Evolutionary conservation across 2,329 filamentous ascomycete species (phyloP).

Genomic region (Phialocephala sp.): DNA sequence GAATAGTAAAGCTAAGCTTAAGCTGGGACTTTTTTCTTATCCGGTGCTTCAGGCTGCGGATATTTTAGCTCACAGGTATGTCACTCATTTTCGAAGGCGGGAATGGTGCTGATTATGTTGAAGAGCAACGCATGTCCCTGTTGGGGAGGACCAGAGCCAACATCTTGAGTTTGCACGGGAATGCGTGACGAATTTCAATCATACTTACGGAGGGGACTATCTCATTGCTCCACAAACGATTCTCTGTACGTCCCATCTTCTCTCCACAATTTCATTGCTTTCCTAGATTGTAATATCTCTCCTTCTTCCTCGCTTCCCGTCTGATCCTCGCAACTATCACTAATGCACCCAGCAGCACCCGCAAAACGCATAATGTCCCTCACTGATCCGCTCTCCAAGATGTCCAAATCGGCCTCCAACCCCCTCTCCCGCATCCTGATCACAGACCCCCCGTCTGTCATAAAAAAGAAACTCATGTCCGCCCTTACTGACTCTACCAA

Average conservation of each 20-base stretch:
- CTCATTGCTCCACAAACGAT: constrained; percentile 73
- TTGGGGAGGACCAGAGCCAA: constrained; percentile 93
- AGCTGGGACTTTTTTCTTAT: constrained; percentile 93
- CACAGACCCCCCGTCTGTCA: constrained; percentile 69
- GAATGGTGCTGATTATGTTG: not conserved
- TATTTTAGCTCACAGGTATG: constrained; percentile 80
- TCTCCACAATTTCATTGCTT: too few relatives aligned
- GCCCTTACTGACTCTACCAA: constrained; percentile 78
- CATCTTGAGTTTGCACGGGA: constrained; percentile 93
- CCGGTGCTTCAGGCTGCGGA: constrained; percentile 95
- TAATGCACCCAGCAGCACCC: constrained; percentile 48
- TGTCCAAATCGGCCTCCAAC: constrained; percentile 87
- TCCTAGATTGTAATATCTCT: too few relatives aligned
- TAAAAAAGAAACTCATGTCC: constrained; percentile 70
- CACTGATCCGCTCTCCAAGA: constrained; percentile 77
- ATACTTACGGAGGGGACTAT: constrained; percentile 63
- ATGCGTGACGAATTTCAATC: constrained; percentile 86
- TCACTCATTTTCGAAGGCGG: not conserved
- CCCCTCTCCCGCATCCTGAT: constrained; percentile 80
- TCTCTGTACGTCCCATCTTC: constrained; percentile 59
- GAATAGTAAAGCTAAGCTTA: constrained; percentile 67
- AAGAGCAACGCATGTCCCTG: constrained; percentile 90
- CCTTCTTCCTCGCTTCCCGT: not conserved
- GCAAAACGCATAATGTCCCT: constrained; percentile 91
- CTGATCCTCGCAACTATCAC: not conserved